phyloP scores from a whole-genome alignment of 2,329 filamentous ascomycete genomes.

The Penicillium sp. region DNA sequence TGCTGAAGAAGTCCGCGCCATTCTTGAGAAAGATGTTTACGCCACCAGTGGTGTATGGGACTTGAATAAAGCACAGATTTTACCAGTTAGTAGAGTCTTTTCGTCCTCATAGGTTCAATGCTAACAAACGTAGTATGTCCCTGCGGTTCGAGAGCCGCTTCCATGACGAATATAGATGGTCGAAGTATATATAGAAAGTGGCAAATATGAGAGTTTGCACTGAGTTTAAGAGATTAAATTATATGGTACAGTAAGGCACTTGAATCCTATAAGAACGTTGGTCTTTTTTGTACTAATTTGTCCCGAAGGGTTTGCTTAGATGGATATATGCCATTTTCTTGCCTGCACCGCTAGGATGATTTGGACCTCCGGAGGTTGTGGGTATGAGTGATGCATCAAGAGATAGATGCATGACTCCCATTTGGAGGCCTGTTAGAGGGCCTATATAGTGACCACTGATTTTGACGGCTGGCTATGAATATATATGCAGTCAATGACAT shows the following conservation, averaged over 20 bases:
- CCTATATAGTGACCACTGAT: too few species aligned
- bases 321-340: too few species aligned
- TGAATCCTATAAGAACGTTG: too few species aligned
- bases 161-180: not conserved
- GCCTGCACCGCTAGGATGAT: too few species aligned
- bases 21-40: slow-evolving; percentile 21
- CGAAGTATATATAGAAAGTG: not conserved
- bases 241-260: not conserved
- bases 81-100: slow-evolving; percentile 12
- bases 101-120: not conserved
- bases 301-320: too few species aligned
- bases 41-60: slow-evolving; percentile 24
- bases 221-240: not conserved
- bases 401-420: too few species aligned
- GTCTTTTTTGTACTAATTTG: too few species aligned
- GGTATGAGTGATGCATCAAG: too few species aligned
- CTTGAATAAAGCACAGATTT: slow-evolving; percentile 17
- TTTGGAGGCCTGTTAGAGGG: too few species aligned
- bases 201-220: not conserved
- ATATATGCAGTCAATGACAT: too few species aligned
- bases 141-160: not conserved
- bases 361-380: too few species aligned
- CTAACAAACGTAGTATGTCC: not conserved
- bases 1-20: slow-evolving; percentile 11
- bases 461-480: too few species aligned